Evolutionary conservation across 139 green algal species (phyloP).

Genomic region (Desmodesmus armatus): DNA sequence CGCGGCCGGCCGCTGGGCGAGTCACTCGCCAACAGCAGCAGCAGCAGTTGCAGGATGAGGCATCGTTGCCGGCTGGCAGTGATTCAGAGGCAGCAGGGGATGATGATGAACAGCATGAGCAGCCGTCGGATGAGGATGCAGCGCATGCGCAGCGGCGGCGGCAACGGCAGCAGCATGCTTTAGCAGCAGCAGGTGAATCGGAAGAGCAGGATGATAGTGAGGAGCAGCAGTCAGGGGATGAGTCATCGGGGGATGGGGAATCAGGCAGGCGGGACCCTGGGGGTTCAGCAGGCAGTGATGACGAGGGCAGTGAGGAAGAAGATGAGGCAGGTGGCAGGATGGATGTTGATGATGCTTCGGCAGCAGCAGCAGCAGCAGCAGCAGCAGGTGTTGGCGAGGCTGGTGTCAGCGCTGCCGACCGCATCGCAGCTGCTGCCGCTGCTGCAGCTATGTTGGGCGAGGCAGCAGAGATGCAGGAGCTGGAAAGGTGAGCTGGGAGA

Average conservation of each 20-base stretch:
- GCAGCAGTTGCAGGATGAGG: background rate
- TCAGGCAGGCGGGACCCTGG: background rate
- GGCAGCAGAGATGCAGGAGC: background rate
- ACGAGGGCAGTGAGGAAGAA: too few species aligned
- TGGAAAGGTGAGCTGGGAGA: background rate
- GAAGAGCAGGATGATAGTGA: background rate
- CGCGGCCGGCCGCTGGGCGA: too few species aligned
- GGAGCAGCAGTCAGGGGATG: background rate
- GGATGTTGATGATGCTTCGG: background rate
- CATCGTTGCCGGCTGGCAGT: background rate
- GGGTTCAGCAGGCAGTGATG: too few species aligned
- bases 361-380: conserved; percentile 12
- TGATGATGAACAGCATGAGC: background rate
- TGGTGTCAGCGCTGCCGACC: background rate
- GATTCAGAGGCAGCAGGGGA: background rate
- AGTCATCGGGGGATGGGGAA: background rate
- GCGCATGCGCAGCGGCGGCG: background rate
- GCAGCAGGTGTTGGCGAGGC: background rate
- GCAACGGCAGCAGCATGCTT: background rate
- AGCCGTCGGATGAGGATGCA: background rate
- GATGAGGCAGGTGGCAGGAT: background rate
- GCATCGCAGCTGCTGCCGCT: background rate
- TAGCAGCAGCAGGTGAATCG: background rate
- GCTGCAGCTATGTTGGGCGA: background rate
- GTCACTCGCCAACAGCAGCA: background rate